These are phyloP conservation scores for Fusarium sp. DNA, from an alignment of 2,329 filamentous ascomycete genomes.

Conservation along the genomic window DNA sequence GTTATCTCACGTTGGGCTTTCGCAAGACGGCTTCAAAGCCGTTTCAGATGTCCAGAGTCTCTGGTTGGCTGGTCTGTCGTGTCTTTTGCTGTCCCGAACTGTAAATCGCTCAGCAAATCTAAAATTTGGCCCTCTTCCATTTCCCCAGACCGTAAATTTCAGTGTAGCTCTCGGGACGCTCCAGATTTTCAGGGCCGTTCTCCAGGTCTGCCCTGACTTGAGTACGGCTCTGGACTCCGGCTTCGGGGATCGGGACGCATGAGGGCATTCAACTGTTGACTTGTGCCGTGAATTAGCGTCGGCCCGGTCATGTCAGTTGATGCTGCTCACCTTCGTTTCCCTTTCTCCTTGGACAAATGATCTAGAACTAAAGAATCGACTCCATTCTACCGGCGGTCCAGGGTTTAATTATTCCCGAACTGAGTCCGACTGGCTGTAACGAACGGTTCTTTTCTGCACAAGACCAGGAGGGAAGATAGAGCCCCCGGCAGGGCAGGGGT, in stretches of 20 bases:
- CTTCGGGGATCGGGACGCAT: slow-evolving; percentile 30
- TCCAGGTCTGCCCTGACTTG: slow-evolving; percentile 23
- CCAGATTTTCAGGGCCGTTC: slow-evolving; percentile 36
- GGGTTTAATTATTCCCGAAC: slow-evolving; percentile 44
- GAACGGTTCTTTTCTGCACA: slow-evolving; percentile 40
- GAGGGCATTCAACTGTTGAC: slow-evolving; percentile 9
- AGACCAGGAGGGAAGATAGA: slow-evolving; percentile 32
- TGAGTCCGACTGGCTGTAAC: slow-evolving; percentile 28
- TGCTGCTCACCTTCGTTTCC: slow-evolving; percentile 16
- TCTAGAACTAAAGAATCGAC: slow-evolving; percentile 18
- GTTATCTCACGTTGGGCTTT: slow-evolving; percentile 50
- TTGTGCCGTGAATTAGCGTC: slow-evolving; percentile 21
- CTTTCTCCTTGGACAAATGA: slow-evolving; percentile 25
- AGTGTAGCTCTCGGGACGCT: slow-evolving; percentile 35
- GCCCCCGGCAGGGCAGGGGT: slow-evolving; percentile 35
- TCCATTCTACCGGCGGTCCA: slow-evolving; percentile 38
- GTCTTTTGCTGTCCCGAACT: slow-evolving; percentile 18
- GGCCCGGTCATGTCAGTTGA: slow-evolving; percentile 25
- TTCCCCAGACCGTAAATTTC: slow-evolving; percentile 46
- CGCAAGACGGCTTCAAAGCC: slow-evolving; percentile 36
- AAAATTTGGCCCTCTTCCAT: slow-evolving; percentile 41
- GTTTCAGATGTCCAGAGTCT: slow-evolving; percentile 33
- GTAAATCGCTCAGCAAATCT: slow-evolving; percentile 49
- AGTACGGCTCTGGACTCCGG: slow-evolving; percentile 23
- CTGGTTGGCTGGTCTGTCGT: slow-evolving; percentile 23